phyloP scores from a whole-genome alignment of 345 rosid genomes.

The Gossypium mustelinum region DNA sequence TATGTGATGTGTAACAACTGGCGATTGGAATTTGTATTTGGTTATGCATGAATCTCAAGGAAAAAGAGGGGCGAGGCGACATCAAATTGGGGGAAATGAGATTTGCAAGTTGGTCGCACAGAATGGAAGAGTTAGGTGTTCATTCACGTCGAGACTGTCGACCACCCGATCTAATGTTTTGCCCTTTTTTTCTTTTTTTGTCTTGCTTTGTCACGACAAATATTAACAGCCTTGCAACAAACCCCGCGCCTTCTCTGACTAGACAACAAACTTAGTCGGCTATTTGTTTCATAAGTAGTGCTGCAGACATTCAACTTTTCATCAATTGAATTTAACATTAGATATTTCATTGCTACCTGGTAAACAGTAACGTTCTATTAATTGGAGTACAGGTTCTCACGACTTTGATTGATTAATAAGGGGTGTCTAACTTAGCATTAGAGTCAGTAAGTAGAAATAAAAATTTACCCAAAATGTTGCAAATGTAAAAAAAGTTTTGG shows the following conservation, averaged over 20 bases:
- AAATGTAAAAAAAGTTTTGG: too few relatives aligned
- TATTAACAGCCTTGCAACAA: neutral
- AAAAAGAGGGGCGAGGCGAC: neutral
- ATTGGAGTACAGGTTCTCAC: neutral
- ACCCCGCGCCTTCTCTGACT: constrained; percentile 1
- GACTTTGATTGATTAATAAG: neutral
- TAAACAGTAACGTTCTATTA: neutral
- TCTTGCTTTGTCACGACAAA: constrained; percentile 10
- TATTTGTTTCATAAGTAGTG: neutral
- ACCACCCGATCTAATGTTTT: constrained; percentile 24
- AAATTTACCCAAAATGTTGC: too few relatives aligned
- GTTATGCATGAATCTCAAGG: constrained; percentile 18
- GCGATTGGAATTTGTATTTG: neutral
- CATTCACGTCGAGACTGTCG: constrained; percentile 42
- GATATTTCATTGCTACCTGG: neutral
- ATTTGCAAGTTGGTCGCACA: constrained; percentile 21
- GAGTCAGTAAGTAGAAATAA: too few relatives aligned
- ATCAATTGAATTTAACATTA: neutral
- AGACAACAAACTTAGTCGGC: neutral
- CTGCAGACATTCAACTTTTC: neutral
- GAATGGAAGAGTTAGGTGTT: constrained; percentile 4
- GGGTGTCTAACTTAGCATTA: too few relatives aligned
- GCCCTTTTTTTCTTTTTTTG: constrained; percentile 13
- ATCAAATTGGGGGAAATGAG: constrained; percentile 1
- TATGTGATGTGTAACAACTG: constrained; percentile 13